Conservation (phyloP, 345 rosid species). For the Eucalyptus brandiana region DNA sequence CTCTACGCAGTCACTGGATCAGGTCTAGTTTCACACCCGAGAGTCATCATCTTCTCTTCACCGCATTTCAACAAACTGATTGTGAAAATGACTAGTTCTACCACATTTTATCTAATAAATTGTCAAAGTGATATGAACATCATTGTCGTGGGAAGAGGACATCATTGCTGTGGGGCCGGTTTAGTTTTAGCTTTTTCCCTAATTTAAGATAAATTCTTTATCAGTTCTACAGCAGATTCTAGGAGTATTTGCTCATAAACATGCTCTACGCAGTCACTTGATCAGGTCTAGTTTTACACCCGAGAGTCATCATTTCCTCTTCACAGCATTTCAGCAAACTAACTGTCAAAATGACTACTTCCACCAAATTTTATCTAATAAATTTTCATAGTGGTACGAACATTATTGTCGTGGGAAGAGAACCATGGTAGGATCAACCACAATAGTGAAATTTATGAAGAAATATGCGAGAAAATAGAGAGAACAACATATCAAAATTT, state of each 20-base stretch:
- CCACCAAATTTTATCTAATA: neutral
- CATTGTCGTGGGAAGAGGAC: no score
- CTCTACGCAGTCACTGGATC: neutral
- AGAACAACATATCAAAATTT: neutral
- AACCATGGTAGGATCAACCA: neutral
- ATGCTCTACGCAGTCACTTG: neutral
- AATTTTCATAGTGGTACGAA: neutral
- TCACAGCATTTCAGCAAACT: neutral
- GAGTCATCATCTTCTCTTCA: neutral
- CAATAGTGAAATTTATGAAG: neutral
- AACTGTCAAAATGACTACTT: neutral
- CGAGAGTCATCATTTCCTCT: neutral
- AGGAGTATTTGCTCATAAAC: neutral
- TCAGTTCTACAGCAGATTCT: neutral
- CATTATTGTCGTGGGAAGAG: neutral
- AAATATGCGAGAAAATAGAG: neutral
- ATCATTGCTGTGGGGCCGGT: neutral
- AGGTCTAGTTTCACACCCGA: neutral
- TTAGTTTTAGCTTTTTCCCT: neutral
- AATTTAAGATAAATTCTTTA: neutral
- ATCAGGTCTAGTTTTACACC: neutral
- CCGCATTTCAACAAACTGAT: neutral
- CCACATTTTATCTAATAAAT: neutral
- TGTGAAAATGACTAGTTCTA: neutral
- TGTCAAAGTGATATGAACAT: no score